phyloP scores from a whole-genome alignment of 2,329 filamentous ascomycete genomes.

The Ceratocystis cacaofunesta region DNA sequence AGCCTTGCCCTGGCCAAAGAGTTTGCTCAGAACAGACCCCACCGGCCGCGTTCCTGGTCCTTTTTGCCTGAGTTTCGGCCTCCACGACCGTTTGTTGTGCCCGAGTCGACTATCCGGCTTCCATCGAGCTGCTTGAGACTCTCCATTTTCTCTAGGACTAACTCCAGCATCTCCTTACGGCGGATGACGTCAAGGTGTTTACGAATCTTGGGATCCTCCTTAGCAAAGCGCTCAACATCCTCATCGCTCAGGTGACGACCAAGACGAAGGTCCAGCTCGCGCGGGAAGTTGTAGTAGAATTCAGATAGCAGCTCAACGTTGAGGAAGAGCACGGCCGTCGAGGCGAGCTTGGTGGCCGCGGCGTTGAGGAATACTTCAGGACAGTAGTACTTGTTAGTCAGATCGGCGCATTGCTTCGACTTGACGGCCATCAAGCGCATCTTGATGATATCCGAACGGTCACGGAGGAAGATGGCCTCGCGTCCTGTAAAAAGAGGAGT shows the following conservation, averaged over 20 bases:
- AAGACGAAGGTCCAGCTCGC: slow-evolving; percentile 75
- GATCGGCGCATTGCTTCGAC: slow-evolving; percentile 70
- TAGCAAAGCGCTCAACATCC: slow-evolving; percentile 78
- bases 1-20: neutral
- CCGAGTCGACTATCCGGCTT: slow-evolving; percentile 18
- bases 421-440: slow-evolving; percentile 80
- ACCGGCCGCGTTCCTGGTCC: slow-evolving; percentile 32
- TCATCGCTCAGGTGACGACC: slow-evolving; percentile 63
- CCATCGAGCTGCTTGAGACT: slow-evolving; percentile 71
- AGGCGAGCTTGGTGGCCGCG: slow-evolving; percentile 84
- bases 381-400: slow-evolving; percentile 90
- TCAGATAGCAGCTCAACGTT: slow-evolving; percentile 94
- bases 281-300: slow-evolving; percentile 95
- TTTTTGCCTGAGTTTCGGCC: slow-evolving; percentile 16
- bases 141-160: slow-evolving; percentile 93
- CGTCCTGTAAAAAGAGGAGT: slow-evolving; percentile 43
- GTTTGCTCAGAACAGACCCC: slow-evolving; percentile 32
- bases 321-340: slow-evolving; percentile 89
- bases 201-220: slow-evolving; percentile 81
- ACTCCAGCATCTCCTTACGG: slow-evolving; percentile 80
- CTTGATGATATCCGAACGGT: slow-evolving; percentile 77
- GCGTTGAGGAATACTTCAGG: slow-evolving; percentile 97
- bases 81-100: slow-evolving; percentile 6
- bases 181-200: slow-evolving; percentile 83
- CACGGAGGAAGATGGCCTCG: slow-evolving; percentile 85